Percentiles rank a stretch among this genome's conserved stretches.
phyloP scores from a whole-genome alignment of 306 rosid genomes.

The Herpetospermum pedunculosum region DNA sequence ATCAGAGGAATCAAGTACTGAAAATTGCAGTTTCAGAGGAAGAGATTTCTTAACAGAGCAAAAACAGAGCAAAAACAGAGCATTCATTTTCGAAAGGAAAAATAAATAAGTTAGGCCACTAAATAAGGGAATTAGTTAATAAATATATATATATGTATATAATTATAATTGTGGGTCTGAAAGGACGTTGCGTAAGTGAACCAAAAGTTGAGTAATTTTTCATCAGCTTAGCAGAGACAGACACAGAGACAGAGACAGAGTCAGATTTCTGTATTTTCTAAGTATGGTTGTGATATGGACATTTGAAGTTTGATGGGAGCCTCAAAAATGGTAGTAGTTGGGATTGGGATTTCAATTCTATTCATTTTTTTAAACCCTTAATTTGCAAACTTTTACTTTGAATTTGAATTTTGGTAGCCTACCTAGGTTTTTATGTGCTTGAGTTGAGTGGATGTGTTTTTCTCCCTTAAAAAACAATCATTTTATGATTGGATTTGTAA shows the following conservation, averaged over 20 bases:
- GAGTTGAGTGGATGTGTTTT: too few relatives aligned
- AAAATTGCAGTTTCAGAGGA: background rate
- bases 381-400: too few relatives aligned
- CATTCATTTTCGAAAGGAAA: background rate
- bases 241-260: too few relatives aligned
- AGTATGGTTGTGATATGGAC: background rate
- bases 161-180: background rate
- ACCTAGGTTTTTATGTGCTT: too few relatives aligned
- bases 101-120: background rate
- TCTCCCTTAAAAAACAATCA: too few relatives aligned
- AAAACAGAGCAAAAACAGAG: conserved; percentile 6
- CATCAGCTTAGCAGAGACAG: too few relatives aligned
- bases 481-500: too few relatives aligned
- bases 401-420: too few relatives aligned
- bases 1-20: background rate
- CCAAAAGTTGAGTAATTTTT: background rate
- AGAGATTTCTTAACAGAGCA: conserved; percentile 1
- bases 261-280: background rate
- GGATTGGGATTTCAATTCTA: too few relatives aligned
- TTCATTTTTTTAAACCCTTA: too few relatives aligned
- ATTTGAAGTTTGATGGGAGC: background rate
- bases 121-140: too few relatives aligned
- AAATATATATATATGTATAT: too few relatives aligned
- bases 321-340: background rate
- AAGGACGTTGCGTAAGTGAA: background rate